Percentiles rank a stretch among this genome's conserved stretches.
Conservation (phyloP, 345 rosid species). For the Populus pruinosa region DNA sequence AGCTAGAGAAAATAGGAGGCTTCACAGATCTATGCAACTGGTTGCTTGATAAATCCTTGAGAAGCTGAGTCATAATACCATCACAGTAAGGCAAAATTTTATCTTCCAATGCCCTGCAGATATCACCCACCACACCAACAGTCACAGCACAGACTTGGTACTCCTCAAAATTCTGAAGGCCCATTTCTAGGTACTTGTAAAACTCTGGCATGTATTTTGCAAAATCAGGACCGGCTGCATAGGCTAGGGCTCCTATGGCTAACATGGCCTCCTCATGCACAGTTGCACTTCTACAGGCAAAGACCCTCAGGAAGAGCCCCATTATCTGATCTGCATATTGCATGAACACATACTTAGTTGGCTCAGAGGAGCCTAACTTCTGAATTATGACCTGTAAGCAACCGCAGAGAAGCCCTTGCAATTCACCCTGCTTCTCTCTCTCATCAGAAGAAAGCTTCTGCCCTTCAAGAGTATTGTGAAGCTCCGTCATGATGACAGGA, state of each 20-base stretch:
- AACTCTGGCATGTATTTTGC: constrained; percentile 73
- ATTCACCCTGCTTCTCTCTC: constrained; percentile 59
- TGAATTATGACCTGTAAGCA: constrained; percentile 72
- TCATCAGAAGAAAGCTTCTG: constrained; percentile 55
- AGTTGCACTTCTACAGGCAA: constrained; percentile 70
- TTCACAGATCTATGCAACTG: constrained; percentile 74
- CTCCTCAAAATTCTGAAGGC: constrained; percentile 76
- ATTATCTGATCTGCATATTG: constrained; percentile 69
- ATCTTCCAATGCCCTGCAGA: constrained; percentile 66
- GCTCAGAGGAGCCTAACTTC: constrained; percentile 59
- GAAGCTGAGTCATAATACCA: constrained; percentile 76
- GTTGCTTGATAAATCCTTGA: constrained; percentile 72
- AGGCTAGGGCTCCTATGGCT: constrained; percentile 77
- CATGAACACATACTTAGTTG: constrained; percentile 58
- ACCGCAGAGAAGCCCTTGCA: constrained; percentile 77
- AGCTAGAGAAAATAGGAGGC: constrained; percentile 73
- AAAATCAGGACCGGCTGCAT: constrained; percentile 58
- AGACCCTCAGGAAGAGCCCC: constrained; percentile 72
- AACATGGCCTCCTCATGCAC: constrained; percentile 85
- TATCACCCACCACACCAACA: constrained; percentile 72
- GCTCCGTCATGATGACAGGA: constrained; percentile 65
- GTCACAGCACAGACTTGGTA: constrained; percentile 74
- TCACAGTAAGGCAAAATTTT: constrained; percentile 64
- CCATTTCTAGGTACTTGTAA: constrained; percentile 67
- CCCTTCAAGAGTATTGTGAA: constrained; percentile 65